Conservation (phyloP, 108 stramenopile genomes). For the Nitzschia sp. region DNA sequence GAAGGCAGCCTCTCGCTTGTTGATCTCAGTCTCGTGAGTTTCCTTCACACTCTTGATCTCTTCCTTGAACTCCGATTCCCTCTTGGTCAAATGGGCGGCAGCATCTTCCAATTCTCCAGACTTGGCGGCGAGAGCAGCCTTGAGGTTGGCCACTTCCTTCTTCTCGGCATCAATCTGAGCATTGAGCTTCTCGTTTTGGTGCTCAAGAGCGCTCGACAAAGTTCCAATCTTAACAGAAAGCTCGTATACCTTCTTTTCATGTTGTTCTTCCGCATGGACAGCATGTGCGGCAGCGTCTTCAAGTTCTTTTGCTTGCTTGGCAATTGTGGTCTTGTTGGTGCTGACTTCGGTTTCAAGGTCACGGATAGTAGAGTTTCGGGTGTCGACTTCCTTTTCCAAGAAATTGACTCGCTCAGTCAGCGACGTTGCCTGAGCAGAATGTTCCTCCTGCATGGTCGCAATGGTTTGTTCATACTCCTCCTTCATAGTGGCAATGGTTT, state of each 20-base stretch:
- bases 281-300: background rate
- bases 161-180: background rate
- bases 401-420: too few species aligned
- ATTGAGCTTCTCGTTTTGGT: background rate
- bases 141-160: background rate
- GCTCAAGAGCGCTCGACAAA: background rate
- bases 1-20: slow-evolving; percentile 1
- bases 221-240: slow-evolving; percentile 1
- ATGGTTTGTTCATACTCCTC: too few species aligned
- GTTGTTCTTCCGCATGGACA: background rate
- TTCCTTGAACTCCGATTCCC: slow-evolving; percentile 4
- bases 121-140: background rate
- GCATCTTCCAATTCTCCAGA: background rate
- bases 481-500: too few species aligned
- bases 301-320: background rate
- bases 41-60: background rate
- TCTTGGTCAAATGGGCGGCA: background rate
- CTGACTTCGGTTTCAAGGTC: too few species aligned
- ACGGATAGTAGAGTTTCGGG: too few species aligned
- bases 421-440: too few species aligned
- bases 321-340: background rate
- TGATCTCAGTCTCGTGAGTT: slow-evolving; percentile 9
- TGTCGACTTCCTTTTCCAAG: too few species aligned
- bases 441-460: too few species aligned
- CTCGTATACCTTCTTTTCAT: background rate